Evolutionary conservation across 441 rosid species (phyloP).

Genomic region (Aquilaria agallochum): DNA sequence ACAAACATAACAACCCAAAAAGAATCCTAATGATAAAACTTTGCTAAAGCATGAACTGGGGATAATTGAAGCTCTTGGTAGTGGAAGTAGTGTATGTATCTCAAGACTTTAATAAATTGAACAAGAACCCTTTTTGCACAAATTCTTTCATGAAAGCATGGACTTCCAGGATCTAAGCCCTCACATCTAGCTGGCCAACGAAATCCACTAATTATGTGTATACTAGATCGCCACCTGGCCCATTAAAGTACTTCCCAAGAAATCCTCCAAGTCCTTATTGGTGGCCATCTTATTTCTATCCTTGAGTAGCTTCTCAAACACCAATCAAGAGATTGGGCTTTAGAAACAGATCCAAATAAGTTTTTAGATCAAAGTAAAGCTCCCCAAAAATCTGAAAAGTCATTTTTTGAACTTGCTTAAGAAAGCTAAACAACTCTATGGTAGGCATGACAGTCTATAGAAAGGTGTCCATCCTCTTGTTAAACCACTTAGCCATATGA

Average conservation of each 20-base stretch:
- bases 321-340: conserved; percentile 39
- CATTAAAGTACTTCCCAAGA: conserved; percentile 36
- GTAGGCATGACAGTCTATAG: too few species aligned
- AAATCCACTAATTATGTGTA: conserved; percentile 53
- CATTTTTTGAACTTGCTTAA: conserved; percentile 55
- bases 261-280: conserved; percentile 40
- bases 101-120: conserved; percentile 49
- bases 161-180: conserved; percentile 73
- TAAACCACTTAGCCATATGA: too few species aligned
- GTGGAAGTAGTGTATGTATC: conserved; percentile 71
- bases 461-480: too few species aligned
- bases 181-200: conserved; percentile 42
- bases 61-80: conserved; percentile 53
- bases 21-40: conserved; percentile 94
- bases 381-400: conserved; percentile 44
- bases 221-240: conserved; percentile 54
- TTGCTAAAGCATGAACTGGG: conserved; percentile 88
- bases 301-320: conserved; percentile 45
- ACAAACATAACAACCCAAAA: conserved; percentile 83
- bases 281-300: conserved; percentile 33
- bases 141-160: conserved; percentile 74
- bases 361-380: conserved; percentile 55
- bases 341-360: conserved; percentile 63
- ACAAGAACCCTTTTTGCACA: conserved; percentile 53
- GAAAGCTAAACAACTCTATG: conserved; percentile 39